A percentile compares a stretch with the other conserved stretches of the same genome.
These are phyloP conservation scores for Diophrys appendiculata DNA, from an alignment of 73 alveolate species.

Conservation along the genomic window DNA sequence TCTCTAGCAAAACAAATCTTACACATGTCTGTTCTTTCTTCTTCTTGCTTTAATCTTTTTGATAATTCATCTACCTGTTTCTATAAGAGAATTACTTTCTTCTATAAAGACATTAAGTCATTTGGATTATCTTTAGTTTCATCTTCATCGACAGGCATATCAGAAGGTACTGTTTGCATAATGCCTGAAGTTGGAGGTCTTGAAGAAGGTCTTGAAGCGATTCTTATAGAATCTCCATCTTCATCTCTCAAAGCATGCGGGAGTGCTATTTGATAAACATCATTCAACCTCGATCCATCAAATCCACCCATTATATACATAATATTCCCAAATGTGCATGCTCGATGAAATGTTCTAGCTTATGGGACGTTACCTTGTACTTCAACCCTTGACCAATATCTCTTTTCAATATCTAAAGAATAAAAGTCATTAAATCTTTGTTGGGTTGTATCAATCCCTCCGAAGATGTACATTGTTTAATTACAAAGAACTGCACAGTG, in stretches of 20 bases:
- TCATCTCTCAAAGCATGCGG: conserved; percentile 40
- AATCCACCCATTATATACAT: conserved; percentile 85
- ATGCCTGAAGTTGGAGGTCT: conserved; percentile 47
- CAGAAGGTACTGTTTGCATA: conserved; percentile 59
- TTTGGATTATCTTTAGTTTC: not conserved
- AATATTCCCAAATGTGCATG: conserved; percentile 57
- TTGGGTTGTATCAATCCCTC: conserved; percentile 81
- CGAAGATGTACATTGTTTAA: conserved; percentile 73
- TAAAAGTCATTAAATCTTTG: conserved; percentile 70
- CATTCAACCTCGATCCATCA: conserved; percentile 80
- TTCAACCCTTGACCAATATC: conserved; percentile 63
- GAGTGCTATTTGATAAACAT: conserved; percentile 62
- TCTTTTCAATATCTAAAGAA: conserved; percentile 64
- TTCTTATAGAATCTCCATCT: conserved; percentile 38
- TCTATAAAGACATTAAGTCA: not conserved
- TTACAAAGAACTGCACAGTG: conserved; percentile 82
- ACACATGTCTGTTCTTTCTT: conserved; percentile 63
- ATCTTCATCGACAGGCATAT: conserved; percentile 14
- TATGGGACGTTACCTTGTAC: conserved; percentile 70
- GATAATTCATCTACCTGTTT: conserved; percentile 49
- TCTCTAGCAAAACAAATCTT: conserved; percentile 76
- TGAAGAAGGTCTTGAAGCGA: conserved; percentile 41
- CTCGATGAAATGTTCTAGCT: conserved; percentile 80
- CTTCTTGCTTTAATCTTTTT: conserved; percentile 35
- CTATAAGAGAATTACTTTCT: conserved; percentile 26